phyloP scores from a whole-genome alignment of 352 stramenopile genomes.

The Phytophthora kernoviae region DNA sequence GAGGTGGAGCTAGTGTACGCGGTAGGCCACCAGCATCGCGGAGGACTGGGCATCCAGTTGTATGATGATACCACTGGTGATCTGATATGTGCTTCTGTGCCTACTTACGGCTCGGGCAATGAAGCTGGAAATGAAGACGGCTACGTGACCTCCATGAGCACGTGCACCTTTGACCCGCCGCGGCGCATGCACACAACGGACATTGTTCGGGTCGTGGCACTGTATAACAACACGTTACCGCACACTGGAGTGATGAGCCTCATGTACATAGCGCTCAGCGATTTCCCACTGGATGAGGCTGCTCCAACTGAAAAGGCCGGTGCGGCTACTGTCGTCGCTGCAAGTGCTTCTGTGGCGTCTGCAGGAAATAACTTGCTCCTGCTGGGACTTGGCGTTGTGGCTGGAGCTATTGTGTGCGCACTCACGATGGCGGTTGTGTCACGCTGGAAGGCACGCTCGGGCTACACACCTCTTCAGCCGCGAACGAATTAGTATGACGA shows the following conservation, averaged over 20 bases:
- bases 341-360: conserved; percentile 4
- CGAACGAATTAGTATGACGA: conserved; percentile 15
- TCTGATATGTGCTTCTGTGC: conserved; percentile 67
- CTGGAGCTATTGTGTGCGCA: conserved; percentile 28
- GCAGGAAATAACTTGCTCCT: conserved; percentile 12
- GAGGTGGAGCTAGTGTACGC: conserved; percentile 83
- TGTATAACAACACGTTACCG: conserved; percentile 83
- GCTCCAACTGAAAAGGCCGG: conserved; percentile 14
- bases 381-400: conserved; percentile 26
- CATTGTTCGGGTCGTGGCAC: conserved; percentile 71
- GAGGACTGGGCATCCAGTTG: conserved; percentile 70
- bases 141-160: conserved; percentile 77
- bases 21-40: conserved; percentile 80
- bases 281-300: conserved; percentile 41
- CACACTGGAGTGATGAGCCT: conserved; percentile 83
- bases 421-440: conserved; percentile 26
- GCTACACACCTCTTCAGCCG: conserved; percentile 50
- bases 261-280: conserved; percentile 75
- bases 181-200: conserved; percentile 71
- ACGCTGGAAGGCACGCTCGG: conserved; percentile 56
- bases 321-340: conserved; percentile 2
- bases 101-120: conserved; percentile 61
- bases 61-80: conserved; percentile 75
- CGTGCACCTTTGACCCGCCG: conserved; percentile 76
- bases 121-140: conserved; percentile 71